Evolutionary conservation across 139 green algal species (phyloP), one percentile per base, ranked within the genome.

Genomic region (Chlamydomonas sp.): DNA sequence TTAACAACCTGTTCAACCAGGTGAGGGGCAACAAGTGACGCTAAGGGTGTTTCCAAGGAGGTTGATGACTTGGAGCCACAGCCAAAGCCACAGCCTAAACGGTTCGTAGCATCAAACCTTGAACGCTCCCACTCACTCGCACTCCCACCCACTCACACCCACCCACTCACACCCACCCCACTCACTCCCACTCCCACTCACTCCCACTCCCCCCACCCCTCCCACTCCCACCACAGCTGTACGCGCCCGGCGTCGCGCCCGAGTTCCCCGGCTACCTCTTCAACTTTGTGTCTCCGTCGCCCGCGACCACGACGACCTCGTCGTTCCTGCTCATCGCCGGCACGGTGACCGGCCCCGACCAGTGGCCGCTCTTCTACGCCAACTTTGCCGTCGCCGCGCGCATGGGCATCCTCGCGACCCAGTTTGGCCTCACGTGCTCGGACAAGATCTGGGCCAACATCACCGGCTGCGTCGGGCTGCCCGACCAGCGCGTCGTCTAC

Each of bases 391-490:
- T 33, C 16, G 26, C 16, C 26, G 16, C 16, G 24, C 30, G 34
- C 26, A 33, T 33, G 10, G 8, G 34, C 10, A 64, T 64, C 54
- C 54, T 64, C 8, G 54, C 10, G 20, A 22, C 16, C 24, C 54
- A 64, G 54, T 64, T 36, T 26, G 34, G 34, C 54, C 54, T 64
- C 24, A 26, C 24, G 6, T 64, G 54, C 54, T 36, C 54, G 30
- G 54, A 64, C 54, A 22, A 64, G 54, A 64, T 64, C 24, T 64
- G 54, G 54, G 54, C 54, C 8, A 64, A 64, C 26, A 33, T 64
- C 24, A 64, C 54, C 20, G 30, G 54, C 54, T 22, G 54, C 54
- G n/a, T n/a, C n/a, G n/a, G n/a, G n/a, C n/a, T n/a, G n/a, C n/a
- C n/a, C n/a, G n/a, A n/a, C n/a, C n/a, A n/a, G n/a, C n/a, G n/a